phyloP scores from a whole-genome alignment of 352 stramenopile species.

The Globisporangium carolinianum region DNA sequence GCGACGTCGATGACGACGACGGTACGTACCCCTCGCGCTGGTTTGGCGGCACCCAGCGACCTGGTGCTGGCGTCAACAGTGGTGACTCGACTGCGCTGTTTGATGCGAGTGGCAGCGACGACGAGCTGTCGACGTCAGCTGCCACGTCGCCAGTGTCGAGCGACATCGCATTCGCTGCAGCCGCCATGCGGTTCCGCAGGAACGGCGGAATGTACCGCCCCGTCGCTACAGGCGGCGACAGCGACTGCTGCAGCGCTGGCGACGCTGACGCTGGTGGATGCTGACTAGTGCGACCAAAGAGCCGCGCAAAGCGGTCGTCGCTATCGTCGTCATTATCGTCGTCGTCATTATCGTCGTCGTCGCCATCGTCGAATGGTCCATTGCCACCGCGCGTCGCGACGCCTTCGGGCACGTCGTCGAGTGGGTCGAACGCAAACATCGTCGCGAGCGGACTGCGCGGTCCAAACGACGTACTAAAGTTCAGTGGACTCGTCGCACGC shows the following conservation, averaged over 20 bases:
- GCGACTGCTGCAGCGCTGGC: constrained; percentile 38
- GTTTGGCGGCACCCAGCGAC: constrained; percentile 46
- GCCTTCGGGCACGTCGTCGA: constrained; percentile 48
- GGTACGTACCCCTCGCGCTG: constrained; percentile 39
- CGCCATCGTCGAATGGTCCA: constrained; percentile 16
- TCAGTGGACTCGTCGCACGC: constrained; percentile 50
- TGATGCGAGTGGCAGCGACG: background rate
- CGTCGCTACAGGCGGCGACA: constrained; percentile 44
- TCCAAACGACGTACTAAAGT: constrained; percentile 37
- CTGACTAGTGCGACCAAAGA: constrained; percentile 1
- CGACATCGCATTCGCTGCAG: background rate
- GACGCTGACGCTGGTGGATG: constrained; percentile 3
- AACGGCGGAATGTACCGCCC: constrained; percentile 75
- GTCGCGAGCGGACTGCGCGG: constrained; percentile 54
- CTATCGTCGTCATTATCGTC: constrained; percentile 21
- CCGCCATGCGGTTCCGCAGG: constrained; percentile 42
- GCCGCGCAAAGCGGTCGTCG: background rate
- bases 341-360: constrained; percentile 10
- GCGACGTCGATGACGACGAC: constrained; percentile 14
- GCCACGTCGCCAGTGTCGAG: constrained; percentile 18
- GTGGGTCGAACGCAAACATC: constrained; percentile 74
- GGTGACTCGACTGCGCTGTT: constrained; percentile 21
- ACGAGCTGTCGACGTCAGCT: constrained; percentile 3
- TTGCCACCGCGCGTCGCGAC: constrained; percentile 16
- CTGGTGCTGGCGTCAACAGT: constrained; percentile 23